A percentile compares a stretch with the other conserved stretches of the same genome.
phyloP scores from a whole-genome alignment of 331 rosid genomes.

The Ulmus americana region DNA sequence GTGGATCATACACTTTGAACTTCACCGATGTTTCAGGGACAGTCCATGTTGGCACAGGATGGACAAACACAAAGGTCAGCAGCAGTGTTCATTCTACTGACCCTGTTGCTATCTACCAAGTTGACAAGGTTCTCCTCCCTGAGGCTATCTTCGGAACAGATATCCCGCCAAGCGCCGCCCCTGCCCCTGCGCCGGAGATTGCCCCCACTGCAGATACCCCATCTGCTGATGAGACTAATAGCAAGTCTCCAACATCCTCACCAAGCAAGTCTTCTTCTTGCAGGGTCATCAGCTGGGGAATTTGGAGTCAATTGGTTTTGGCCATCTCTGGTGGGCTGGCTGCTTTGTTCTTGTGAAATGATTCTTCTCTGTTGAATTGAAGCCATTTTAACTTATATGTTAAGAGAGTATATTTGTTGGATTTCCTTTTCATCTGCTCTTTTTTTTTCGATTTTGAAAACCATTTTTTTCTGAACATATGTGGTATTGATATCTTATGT shows the following conservation, averaged over 20 bases:
- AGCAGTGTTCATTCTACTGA: conserved; percentile 81
- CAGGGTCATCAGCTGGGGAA: conserved; percentile 45
- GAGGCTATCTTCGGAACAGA: conserved; percentile 87
- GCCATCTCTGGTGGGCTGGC: conserved; percentile 45
- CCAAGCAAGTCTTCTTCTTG: conserved; percentile 45
- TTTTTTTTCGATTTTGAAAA: conserved; percentile 25
- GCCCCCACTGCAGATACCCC: conserved; percentile 83
- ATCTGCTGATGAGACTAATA: conserved; percentile 20
- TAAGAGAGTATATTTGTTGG: conserved; percentile 36
- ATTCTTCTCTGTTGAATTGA: neutral
- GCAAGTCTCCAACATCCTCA: conserved; percentile 42
- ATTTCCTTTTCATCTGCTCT: conserved; percentile 37
- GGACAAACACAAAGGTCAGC: conserved; percentile 71
- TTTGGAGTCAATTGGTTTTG: conserved; percentile 47
- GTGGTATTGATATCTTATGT: conserved; percentile 35
- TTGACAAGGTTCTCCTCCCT: conserved; percentile 73
- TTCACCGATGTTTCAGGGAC: conserved; percentile 74
- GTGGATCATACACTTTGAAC: conserved; percentile 65
- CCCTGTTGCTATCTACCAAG: conserved; percentile 81
- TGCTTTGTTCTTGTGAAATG: conserved; percentile 48
- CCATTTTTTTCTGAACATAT: conserved; percentile 63
- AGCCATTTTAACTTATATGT: conserved; percentile 28
- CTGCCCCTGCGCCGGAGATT: conserved; percentile 61
- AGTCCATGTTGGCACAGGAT: conserved; percentile 55
- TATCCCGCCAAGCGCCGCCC: conserved; percentile 71